These are phyloP conservation scores for Ceratobasidium sp. DNA, from an alignment of 1,284 basidiomycete species.

Conservation along the genomic window DNA sequence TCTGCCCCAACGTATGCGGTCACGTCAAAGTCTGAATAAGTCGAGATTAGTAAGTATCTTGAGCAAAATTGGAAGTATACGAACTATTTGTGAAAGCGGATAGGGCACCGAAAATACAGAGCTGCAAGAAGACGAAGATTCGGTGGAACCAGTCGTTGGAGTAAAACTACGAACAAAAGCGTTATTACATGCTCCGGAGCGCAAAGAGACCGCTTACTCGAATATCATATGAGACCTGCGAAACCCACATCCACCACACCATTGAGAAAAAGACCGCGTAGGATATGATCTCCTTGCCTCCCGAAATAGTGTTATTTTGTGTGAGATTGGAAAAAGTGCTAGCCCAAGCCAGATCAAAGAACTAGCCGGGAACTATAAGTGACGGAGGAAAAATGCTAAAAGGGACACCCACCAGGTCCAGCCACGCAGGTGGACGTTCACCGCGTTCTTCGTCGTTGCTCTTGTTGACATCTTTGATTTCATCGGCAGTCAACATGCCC, in stretches of 20 bases:
- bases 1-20: conserved; percentile 15
- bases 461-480: conserved; percentile 35
- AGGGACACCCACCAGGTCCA: conserved; percentile 26
- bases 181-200: not conserved
- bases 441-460: conserved; percentile 43
- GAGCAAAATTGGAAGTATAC: not conserved
- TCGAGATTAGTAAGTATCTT: not conserved
- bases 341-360: conserved; percentile 44
- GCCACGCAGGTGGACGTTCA: conserved; percentile 42
- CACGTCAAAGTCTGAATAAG: conserved; percentile 23
- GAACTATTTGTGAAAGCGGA: conserved; percentile 39
- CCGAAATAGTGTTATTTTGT: conserved; percentile 38
- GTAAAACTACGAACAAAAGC: conserved; percentile 23
- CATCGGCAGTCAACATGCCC: conserved; percentile 40
- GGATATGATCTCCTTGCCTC: conserved; percentile 27
- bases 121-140: conserved; percentile 37
- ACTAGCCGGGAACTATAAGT: not conserved
- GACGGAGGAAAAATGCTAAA: not conserved
- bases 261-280: conserved; percentile 45
- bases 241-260: conserved; percentile 46
- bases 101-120: conserved; percentile 36
- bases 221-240: conserved; percentile 44
- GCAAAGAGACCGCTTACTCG: not conserved
- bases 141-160: conserved; percentile 47
- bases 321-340: conserved; percentile 43